Evolutionary conservation across 2,329 filamentous ascomycete genomes (phyloP).

Genomic region (Fusarium floridanum): DNA sequence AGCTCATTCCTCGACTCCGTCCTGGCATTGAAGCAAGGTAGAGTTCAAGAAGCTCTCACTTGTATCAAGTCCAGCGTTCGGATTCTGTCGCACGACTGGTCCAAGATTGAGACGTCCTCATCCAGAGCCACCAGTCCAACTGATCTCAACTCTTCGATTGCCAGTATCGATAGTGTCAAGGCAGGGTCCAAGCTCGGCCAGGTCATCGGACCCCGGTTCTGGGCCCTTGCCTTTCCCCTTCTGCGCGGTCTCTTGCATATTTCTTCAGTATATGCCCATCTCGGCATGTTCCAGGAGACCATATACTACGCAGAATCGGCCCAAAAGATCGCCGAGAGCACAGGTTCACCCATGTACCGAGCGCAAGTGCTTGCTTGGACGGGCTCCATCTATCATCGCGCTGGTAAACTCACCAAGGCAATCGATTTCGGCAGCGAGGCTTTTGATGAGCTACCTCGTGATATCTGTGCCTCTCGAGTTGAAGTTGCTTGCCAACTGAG

Average conservation of each 20-base stretch:
- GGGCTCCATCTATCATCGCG: conserved; percentile 67
- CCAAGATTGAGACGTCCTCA: conserved; percentile 58
- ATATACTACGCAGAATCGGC: conserved; percentile 90
- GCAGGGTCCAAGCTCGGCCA: conserved; percentile 35
- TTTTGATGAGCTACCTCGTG: conserved; percentile 62
- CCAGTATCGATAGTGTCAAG: conserved; percentile 47
- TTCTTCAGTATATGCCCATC: conserved; percentile 82
- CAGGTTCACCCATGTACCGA: conserved; percentile 71
- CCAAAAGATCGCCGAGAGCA: conserved; percentile 78
- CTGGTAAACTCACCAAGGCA: conserved; percentile 71
- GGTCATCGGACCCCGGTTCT: conserved; percentile 73
- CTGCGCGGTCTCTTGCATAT: conserved; percentile 80
- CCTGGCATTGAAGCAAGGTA: conserved; percentile 72
- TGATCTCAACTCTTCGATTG: conserved; percentile 47
- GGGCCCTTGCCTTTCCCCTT: conserved; percentile 81
- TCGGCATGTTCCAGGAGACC: conserved; percentile 90
- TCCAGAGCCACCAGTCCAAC: conserved; percentile 38
- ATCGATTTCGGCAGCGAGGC: conserved; percentile 67
- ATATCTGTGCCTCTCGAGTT: conserved; percentile 53
- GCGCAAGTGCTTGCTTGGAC: conserved; percentile 68
- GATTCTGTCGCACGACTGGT: conserved; percentile 68
- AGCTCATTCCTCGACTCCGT: conserved; percentile 71
- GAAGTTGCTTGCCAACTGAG: conserved; percentile 68
- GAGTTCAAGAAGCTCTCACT: conserved; percentile 68
- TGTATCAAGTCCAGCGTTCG: conserved; percentile 70